Evolutionary conservation across 352 stramenopile genomes (phyloP).

Genomic region (Pelagophyceae sp.): DNA sequence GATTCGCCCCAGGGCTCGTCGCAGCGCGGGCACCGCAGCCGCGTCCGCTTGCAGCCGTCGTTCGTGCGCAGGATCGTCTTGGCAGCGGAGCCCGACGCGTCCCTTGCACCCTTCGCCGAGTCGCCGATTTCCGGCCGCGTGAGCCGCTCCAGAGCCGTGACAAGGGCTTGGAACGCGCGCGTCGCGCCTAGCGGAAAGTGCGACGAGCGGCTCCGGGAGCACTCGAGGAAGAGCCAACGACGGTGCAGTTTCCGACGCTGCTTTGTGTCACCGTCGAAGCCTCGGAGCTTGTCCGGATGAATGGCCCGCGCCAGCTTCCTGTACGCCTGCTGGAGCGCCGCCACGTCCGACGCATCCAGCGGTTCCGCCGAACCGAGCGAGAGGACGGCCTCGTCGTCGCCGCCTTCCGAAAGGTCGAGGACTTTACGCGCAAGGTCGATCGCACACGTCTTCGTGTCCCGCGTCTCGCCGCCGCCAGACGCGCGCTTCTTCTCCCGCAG

Average conservation of each 20-base stretch:
- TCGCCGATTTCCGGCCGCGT: slow-evolving; percentile 20
- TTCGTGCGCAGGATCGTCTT: slow-evolving; percentile 21
- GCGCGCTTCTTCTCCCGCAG: not conserved
- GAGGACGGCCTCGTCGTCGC: slow-evolving; percentile 18
- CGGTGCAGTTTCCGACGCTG: too few relatives aligned
- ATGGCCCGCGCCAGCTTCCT: slow-evolving; percentile 15
- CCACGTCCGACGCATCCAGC: not conserved
- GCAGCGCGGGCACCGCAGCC: slow-evolving; percentile 25
- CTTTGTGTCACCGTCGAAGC: not conserved
- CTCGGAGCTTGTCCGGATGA: slow-evolving; percentile 25
- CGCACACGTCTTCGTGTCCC: not conserved
- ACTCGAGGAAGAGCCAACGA: too few relatives aligned
- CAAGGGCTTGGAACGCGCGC: slow-evolving; percentile 26
- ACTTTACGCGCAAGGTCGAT: slow-evolving; percentile 1
- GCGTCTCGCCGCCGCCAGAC: not conserved
- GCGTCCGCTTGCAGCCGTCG: slow-evolving; percentile 25
- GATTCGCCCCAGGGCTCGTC: slow-evolving; percentile 20
- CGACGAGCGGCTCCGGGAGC: too few relatives aligned
- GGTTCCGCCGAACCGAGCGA: slow-evolving; percentile 11
- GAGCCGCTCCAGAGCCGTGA: slow-evolving; percentile 25
- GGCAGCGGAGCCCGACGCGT: not conserved
- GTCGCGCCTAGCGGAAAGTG: too few relatives aligned
- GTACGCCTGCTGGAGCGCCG: slow-evolving; percentile 21
- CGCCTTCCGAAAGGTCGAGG: slow-evolving; percentile 20
- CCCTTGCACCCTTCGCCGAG: not conserved